A percentile compares a stretch with the other conserved stretches of the same genome.
Evolutionary conservation across 805 yeast genomes (phyloP).

Genomic region (Zygosaccharomyces bisporus): DNA sequence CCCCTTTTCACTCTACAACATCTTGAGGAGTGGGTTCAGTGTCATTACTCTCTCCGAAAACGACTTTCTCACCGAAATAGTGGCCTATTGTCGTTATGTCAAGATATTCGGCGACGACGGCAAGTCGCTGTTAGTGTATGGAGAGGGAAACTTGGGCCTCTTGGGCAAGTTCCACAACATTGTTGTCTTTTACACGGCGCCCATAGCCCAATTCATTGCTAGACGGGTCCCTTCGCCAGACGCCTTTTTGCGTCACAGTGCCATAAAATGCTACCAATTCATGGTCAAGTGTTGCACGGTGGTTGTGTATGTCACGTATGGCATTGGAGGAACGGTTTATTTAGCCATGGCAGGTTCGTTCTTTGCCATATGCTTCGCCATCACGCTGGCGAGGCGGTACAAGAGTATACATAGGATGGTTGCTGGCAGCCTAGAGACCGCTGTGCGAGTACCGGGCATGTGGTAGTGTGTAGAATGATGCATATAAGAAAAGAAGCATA

Average conservation of each 20-base stretch:
- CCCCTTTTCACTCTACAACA: slow-evolving; percentile 34
- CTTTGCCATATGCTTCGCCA: slow-evolving; percentile 30
- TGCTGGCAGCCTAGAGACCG: slow-evolving; percentile 16
- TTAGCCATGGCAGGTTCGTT: slow-evolving; percentile 31
- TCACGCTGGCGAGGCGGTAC: slow-evolving; percentile 30
- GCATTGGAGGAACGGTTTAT: slow-evolving; percentile 31
- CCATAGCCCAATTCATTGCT: slow-evolving; percentile 15
- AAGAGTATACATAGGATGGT: slow-evolving; percentile 23
- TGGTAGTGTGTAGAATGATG: slow-evolving; percentile 1
- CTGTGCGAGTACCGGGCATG: slow-evolving; percentile 17
- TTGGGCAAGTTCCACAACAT: slow-evolving; percentile 35
- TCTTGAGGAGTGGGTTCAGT: slow-evolving; percentile 29
- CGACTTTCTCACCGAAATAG: slow-evolving; percentile 29
- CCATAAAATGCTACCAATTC: slow-evolving; percentile 15
- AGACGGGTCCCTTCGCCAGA: slow-evolving; percentile 6
- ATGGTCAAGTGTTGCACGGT: slow-evolving; percentile 24
- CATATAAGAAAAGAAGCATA: not conserved
- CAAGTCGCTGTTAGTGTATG: slow-evolving; percentile 13
- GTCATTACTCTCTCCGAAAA: slow-evolving; percentile 30
- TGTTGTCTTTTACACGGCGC: slow-evolving; percentile 28
- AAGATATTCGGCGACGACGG: slow-evolving; percentile 33
- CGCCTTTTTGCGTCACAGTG: slow-evolving; percentile 7
- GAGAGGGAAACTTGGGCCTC: slow-evolving; percentile 21
- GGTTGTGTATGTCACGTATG: slow-evolving; percentile 25
- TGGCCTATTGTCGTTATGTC: slow-evolving; percentile 23